phyloP scores from a whole-genome alignment of 2,329 filamentous ascomycete genomes.

The Ascomycota sp. region DNA sequence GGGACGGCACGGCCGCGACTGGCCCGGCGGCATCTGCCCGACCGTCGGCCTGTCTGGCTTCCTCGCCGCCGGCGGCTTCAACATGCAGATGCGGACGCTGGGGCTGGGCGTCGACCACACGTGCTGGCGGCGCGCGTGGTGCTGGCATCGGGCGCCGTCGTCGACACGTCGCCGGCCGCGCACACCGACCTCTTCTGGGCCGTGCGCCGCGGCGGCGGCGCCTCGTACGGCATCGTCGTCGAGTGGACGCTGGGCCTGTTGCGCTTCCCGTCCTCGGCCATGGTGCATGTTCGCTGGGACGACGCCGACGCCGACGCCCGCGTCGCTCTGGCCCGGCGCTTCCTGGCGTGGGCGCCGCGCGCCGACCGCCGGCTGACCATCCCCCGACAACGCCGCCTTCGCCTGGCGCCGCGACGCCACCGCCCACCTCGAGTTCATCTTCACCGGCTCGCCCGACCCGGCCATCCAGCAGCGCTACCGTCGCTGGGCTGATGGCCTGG shows the following conservation, averaged over 20 bases:
- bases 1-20: conserved; percentile 2
- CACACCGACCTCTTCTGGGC: conserved; percentile 23
- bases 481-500: conserved; percentile 1
- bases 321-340: conserved; percentile 2
- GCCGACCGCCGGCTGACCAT: no score
- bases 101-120: conserved; percentile 10
- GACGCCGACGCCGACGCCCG: conserved; percentile 1
- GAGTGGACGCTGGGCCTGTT: conserved; percentile 5
- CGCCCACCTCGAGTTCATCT: conserved; percentile 4
- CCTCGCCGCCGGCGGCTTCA: conserved; percentile 11
- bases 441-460: conserved; percentile 2
- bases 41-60: conserved; percentile 10
- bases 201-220: conserved; percentile 19
- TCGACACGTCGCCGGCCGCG: not conserved
- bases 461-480: conserved; percentile 1
- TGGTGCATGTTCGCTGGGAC: conserved; percentile 3
- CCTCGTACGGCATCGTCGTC: conserved; percentile 17
- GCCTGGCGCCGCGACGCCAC: conserved; percentile 4
- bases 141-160: not conserved
- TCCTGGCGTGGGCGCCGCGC: conserved; percentile 4
- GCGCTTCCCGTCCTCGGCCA: conserved; percentile 4
- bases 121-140: no score
- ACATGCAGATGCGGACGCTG: conserved; percentile 9
- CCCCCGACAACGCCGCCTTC: conserved; percentile 2
- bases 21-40: conserved; percentile 4